Evolutionary conservation across 108 stramenopile species (phyloP).

Genomic region (Pelagomonas calceolata): DNA sequence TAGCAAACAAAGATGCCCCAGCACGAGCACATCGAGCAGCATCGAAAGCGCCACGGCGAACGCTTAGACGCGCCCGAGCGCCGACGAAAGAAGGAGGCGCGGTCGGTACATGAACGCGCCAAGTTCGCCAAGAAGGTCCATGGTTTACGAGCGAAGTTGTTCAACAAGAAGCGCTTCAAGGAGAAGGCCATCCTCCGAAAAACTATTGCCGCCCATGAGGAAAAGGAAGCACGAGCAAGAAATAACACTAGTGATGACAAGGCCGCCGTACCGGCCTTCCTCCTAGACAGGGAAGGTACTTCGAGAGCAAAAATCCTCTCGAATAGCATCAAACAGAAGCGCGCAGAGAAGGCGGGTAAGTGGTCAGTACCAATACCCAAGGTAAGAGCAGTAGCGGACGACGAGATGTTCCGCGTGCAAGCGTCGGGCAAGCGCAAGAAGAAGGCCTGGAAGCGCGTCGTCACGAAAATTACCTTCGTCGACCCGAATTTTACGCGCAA

Average conservation of each 20-base stretch:
- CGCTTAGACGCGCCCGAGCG: conserved; percentile 88
- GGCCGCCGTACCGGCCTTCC: conserved; percentile 90
- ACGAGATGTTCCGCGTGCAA: conserved; percentile 97
- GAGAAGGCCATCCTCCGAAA: conserved; percentile 99
- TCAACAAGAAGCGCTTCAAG: conserved; percentile 91
- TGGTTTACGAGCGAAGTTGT: conserved; percentile 90
- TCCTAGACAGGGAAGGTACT: conserved; percentile 95
- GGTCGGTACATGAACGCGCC: conserved; percentile 82
- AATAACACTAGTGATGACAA: conserved; percentile 43
- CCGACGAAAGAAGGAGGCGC: conserved; percentile 91
- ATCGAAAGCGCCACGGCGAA: conserved; percentile 93
- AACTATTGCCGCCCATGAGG: conserved; percentile 95
- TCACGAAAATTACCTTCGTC: conserved; percentile 95
- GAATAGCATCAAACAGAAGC: conserved; percentile 98
- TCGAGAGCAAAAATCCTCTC: conserved; percentile 91
- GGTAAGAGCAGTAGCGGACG: conserved; percentile 97
- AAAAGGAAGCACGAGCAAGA: conserved; percentile 73
- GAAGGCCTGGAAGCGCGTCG: conserved; percentile 97
- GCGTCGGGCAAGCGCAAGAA: conserved; percentile 76
- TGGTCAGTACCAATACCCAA: conserved; percentile 99
- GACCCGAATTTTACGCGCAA: conserved; percentile 94
- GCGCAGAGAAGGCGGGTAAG: conserved; percentile 99
- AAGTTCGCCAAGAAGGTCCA: conserved; percentile 93
- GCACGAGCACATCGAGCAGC: conserved; percentile 99
- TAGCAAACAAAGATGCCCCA: conserved; percentile 65